Evolutionary conservation across 768 basidiomycete species (phyloP).

Genomic region (Leccinum pellstonianum): DNA sequence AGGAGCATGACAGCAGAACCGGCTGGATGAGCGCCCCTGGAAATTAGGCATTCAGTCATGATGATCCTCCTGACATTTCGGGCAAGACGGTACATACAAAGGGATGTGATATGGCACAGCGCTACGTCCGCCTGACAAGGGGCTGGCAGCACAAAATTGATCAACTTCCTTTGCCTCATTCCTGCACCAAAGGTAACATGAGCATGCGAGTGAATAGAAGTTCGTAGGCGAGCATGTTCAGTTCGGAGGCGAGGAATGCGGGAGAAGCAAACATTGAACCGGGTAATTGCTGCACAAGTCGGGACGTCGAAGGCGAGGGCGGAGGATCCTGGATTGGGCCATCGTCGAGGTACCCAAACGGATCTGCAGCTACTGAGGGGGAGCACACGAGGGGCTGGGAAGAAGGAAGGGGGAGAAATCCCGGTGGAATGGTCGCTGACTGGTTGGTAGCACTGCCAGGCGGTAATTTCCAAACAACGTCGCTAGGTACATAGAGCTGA

Average conservation of each 20-base stretch:
- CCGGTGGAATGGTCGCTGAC: slow-evolving; percentile 20
- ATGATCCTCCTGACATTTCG: background rate
- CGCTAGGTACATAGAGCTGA: background rate
- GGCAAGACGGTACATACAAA: slow-evolving; percentile 47
- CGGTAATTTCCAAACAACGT: background rate
- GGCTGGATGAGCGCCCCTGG: slow-evolving; percentile 73
- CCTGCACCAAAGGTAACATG: slow-evolving; percentile 89
- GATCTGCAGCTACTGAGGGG: slow-evolving; percentile 39
- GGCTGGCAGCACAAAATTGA: slow-evolving; percentile 65
- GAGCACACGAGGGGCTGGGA: background rate
- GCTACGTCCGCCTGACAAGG: slow-evolving; percentile 51
- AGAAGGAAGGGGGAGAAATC: background rate
- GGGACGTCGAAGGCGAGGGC: slow-evolving; percentile 23
- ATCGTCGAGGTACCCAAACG: slow-evolving; percentile 59
- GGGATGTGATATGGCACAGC: slow-evolving; percentile 79
- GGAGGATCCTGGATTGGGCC: slow-evolving; percentile 30
- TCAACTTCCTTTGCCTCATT: slow-evolving; percentile 81
- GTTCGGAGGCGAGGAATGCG: slow-evolving; percentile 34
- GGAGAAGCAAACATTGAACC: slow-evolving; percentile 36
- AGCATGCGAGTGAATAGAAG: slow-evolving; percentile 65
- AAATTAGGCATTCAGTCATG: slow-evolving; percentile 8
- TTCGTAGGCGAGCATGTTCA: slow-evolving; percentile 46
- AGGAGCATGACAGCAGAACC: slow-evolving; percentile 80
- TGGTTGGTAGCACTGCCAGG: background rate
- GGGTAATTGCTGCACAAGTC: slow-evolving; percentile 23